Evolutionary conservation across 2,329 filamentous ascomycete species (phyloP), one percentile per base, ranked within the genome.

Genomic region (Orbilia javanica): DNA sequence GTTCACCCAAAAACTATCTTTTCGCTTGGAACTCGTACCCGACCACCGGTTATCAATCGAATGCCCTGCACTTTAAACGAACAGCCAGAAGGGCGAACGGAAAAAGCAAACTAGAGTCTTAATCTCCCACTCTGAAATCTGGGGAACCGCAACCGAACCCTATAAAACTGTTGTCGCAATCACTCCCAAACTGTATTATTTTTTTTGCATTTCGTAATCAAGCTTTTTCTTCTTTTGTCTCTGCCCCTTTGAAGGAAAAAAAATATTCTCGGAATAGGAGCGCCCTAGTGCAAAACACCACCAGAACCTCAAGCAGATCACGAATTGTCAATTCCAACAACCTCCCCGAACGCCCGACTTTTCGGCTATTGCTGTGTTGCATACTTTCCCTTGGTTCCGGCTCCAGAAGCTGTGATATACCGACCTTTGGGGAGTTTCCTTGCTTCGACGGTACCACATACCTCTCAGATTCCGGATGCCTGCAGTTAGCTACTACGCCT

Each of bases 141-240:
- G 74, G 74, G 74, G 74, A 78, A 78, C 63, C 74, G 42, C 62
- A 77, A 57, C 73, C 73, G 73, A 77, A 53, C 48, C 60, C 67
- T 66, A 70, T 70, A 69, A 60, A 52, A 66, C 68, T 39, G 65
- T 31, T 66, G 72, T 66, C 50, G 65, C 73, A 67, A 70, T 70
- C 71, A 70, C 57, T 36, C 65, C 52, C 44, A 50, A 52, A 69
- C 20, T 42, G 34, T 27, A 42, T 42, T 60, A 22, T 57, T 11
- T 36, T 20, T 36, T 57, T 39, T 57, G 1, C 34, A 42, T 60
- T 60, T 18, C 55, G 55, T 60, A 60, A 64, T 72, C 63, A 65
- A 62, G 31, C 46, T 34, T 64, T 48, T 63, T 63, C 20, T 48
- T 64, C 18, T 64, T 63, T 20, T 64, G 22, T 18, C 20, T 44